phyloP scores from a whole-genome alignment of 2,329 filamentous ascomycete genomes.

The Colletotrichum orbiculare region DNA sequence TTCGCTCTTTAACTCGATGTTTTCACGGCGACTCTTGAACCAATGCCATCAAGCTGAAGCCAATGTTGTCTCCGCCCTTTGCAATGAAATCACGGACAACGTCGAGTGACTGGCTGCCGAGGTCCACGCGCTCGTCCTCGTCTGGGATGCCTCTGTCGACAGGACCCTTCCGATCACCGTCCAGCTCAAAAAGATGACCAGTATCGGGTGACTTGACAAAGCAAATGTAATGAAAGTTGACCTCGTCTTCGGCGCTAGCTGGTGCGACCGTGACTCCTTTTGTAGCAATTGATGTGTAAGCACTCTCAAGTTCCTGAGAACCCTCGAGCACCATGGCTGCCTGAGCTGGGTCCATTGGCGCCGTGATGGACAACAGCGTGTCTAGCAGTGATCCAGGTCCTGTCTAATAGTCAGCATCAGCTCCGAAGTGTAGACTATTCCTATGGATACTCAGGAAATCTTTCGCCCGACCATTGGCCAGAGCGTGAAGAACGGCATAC shows the following conservation, averaged over 20 bases:
- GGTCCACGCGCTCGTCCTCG: slow-evolving; percentile 57
- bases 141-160: slow-evolving; percentile 58
- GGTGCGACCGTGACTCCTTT: slow-evolving; percentile 73
- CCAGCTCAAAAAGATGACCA: slow-evolving; percentile 72
- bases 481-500: slow-evolving; percentile 73
- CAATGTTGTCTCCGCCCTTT: slow-evolving; percentile 41
- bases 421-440: too few species aligned
- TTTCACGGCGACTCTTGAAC: slow-evolving; percentile 14
- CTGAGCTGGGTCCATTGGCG: slow-evolving; percentile 63
- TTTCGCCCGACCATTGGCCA: slow-evolving; percentile 64
- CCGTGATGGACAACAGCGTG: slow-evolving; percentile 69
- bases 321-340: slow-evolving; percentile 73
- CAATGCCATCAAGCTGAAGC: slow-evolving; percentile 47
- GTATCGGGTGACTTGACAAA: slow-evolving; percentile 70
- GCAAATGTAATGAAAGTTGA: slow-evolving; percentile 79
- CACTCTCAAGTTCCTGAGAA: slow-evolving; percentile 71
- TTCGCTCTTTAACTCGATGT: too few species aligned
- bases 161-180: slow-evolving; percentile 75
- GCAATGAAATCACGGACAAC: slow-evolving; percentile 52
- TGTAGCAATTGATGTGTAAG: slow-evolving; percentile 70
- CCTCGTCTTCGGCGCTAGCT: slow-evolving; percentile 65
- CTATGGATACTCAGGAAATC: slow-evolving; percentile 41
- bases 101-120: slow-evolving; percentile 69
- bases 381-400: slow-evolving; percentile 49
- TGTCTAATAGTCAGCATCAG: slow-evolving; percentile 1